These are phyloP conservation scores for Neurospora sp. DNA, from an alignment of 2,329 filamentous ascomycete species.

Conservation along the genomic window DNA sequence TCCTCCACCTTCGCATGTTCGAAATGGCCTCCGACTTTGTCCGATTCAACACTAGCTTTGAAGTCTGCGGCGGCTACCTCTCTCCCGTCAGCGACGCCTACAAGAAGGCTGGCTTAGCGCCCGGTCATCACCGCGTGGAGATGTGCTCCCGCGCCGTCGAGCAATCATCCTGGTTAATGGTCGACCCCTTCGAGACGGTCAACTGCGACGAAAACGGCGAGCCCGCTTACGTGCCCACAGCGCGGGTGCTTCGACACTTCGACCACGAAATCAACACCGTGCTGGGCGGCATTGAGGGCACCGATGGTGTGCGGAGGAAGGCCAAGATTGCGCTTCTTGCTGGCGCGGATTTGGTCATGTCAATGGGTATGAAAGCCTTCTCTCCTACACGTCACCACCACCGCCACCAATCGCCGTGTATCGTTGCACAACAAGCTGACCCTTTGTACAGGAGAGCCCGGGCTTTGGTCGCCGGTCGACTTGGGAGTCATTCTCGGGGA, in stretches of 20 bases:
- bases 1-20: conserved; percentile 26
- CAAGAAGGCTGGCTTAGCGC: conserved; percentile 71
- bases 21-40: conserved; percentile 29
- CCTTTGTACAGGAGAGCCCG: conserved; percentile 50
- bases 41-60: conserved; percentile 43
- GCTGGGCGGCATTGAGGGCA: conserved; percentile 60
- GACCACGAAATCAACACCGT: conserved; percentile 79
- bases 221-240: conserved; percentile 77
- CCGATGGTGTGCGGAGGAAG: conserved; percentile 54
- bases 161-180: conserved; percentile 72
- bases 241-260: conserved; percentile 83
- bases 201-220: conserved; percentile 37
- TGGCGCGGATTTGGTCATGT: conserved; percentile 54
- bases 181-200: conserved; percentile 77
- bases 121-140: conserved; percentile 60
- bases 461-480: conserved; percentile 77
- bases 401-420: neutral
- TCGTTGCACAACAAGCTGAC: conserved; percentile 36
- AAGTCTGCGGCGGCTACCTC: conserved; percentile 78
- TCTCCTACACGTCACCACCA: neutral
- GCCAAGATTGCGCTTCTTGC: conserved; percentile 74
- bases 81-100: conserved; percentile 56
- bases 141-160: conserved; percentile 81
- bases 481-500: conserved; percentile 77
- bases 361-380: conserved; percentile 13